phyloP scores from a whole-genome alignment of 129 eudicot genomes.

The Centaurea solstitialis region DNA sequence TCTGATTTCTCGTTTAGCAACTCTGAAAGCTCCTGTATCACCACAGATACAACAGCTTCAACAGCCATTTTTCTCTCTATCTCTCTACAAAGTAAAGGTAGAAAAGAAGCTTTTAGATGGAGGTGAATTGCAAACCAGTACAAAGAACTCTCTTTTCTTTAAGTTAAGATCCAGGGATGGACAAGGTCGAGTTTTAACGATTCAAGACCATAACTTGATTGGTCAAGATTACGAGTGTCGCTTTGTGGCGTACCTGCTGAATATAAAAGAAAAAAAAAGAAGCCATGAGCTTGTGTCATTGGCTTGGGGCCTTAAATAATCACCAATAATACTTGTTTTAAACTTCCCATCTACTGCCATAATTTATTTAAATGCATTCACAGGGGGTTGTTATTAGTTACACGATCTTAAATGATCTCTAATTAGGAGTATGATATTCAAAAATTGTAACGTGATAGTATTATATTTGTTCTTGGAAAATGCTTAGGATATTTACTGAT shows the following conservation, averaged over 20 bases:
- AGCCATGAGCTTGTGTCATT: background rate
- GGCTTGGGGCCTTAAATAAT: background rate
- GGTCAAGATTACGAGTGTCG: background rate
- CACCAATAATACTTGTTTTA: background rate
- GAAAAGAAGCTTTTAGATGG: background rate
- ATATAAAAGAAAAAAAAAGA: background rate
- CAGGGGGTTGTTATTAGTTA: background rate
- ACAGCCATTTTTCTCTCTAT: constrained; percentile 26
- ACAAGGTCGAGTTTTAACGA: background rate
- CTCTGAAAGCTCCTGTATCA: constrained; percentile 23
- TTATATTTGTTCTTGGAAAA: background rate
- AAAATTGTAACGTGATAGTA: no score
- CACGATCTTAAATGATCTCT: background rate
- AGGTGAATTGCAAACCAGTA: background rate
- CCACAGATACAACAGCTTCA: constrained; percentile 30
- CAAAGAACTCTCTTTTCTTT: background rate
- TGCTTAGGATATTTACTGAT: background rate
- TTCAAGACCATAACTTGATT: background rate
- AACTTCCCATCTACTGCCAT: background rate
- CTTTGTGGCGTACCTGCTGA: background rate
- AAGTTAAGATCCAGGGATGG: background rate
- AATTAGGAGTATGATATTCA: background rate
- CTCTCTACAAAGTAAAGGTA: background rate
- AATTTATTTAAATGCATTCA: background rate
- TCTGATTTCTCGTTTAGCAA: constrained; percentile 8